A percentile compares a stretch with the other conserved stretches of the same genome.
Evolutionary conservation across 2,329 filamentous ascomycete species (phyloP).

Genomic region (Chalara sp.): DNA sequence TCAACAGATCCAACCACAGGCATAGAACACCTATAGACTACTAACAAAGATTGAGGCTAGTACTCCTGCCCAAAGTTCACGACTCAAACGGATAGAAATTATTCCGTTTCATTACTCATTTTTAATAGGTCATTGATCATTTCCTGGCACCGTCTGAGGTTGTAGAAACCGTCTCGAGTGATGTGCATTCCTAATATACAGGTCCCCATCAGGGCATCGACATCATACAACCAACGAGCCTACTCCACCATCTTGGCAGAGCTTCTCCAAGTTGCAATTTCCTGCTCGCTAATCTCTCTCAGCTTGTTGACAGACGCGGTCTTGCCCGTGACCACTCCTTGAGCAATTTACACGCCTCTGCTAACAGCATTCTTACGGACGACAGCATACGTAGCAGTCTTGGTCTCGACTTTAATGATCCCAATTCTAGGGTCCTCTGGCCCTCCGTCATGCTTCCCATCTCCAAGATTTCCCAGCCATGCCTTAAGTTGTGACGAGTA

Average conservation of each 20-base stretch:
- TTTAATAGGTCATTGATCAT: too few relatives aligned
- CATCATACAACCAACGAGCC: not conserved
- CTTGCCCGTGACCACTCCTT: conserved; percentile 67
- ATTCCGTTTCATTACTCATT: too few relatives aligned
- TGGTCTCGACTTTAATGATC: conserved; percentile 69
- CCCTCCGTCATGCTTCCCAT: conserved; percentile 76
- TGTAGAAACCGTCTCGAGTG: too few relatives aligned
- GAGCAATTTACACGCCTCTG: conserved; percentile 59
- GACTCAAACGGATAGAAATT: too few relatives aligned
- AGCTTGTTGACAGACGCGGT: conserved; percentile 68
- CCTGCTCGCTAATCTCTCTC: conserved; percentile 61
- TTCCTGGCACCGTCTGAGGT: too few relatives aligned
- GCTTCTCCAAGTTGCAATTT: conserved; percentile 55
- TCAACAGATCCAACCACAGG: too few relatives aligned
- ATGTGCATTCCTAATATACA: too few relatives aligned
- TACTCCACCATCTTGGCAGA: conserved; percentile 27
- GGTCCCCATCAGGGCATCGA: too few relatives aligned
- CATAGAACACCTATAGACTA: too few relatives aligned
- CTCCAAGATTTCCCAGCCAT: conserved; percentile 80
- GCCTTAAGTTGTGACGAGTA: conserved; percentile 70
- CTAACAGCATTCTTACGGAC: conserved; percentile 53
- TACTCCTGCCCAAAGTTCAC: too few relatives aligned
- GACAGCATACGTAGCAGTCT: conserved; percentile 66
- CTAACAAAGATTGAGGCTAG: too few relatives aligned
- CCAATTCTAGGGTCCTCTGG: conserved; percentile 76